Evolutionary conservation across 2,329 filamentous ascomycete genomes (phyloP), one percentile per base, ranked within the genome.

Genomic region (Colletotrichum melonis): DNA sequence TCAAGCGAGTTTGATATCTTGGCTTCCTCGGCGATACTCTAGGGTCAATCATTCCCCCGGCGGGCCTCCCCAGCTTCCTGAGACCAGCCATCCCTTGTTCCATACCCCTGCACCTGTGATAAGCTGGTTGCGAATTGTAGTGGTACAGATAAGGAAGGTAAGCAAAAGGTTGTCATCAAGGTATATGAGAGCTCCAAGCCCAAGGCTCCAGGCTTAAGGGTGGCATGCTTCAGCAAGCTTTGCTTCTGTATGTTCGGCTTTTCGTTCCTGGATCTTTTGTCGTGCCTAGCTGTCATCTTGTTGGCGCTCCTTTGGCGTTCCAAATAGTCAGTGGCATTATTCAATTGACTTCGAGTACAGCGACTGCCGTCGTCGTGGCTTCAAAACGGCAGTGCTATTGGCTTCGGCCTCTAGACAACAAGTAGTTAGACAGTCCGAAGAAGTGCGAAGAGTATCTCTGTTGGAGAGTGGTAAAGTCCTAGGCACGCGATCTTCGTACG

Each of bases 21-120:
- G 60, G 55, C 67, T 64, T 69, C 49, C 69, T 63, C 70, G 65
- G 65, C 38, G 66, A 57, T 59, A 70, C 60, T 69, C 26, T 56
- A 35, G 32, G 49, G 19, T 30, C 54, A 12, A 6, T 5, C 28
- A 35, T 16, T 22, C 32, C 26, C 65, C 63, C 56, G 54, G 62
- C 54, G 22, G 38, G 46, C 49, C 64, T 68, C 57, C 58, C 30
- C 49, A 54, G 7, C 30, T 59, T 46, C 46, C 28, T 30, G 35
- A 60, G 42, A 38, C 60, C 28, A 14, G 66, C 54, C 66, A 65
- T 22, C 26, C 70, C 66, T 38, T 70, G 66, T n/a, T 38, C 32
- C 22, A 22, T 38, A 35, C 67, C 60, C 58, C 59, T 65, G 70
- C 30, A 30, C 24, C 19, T 28, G 60, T 49, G 70, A 65, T 70